phyloP scores from a whole-genome alignment of 2,329 filamentous ascomycete species.

The Diaporthe longicolla region DNA sequence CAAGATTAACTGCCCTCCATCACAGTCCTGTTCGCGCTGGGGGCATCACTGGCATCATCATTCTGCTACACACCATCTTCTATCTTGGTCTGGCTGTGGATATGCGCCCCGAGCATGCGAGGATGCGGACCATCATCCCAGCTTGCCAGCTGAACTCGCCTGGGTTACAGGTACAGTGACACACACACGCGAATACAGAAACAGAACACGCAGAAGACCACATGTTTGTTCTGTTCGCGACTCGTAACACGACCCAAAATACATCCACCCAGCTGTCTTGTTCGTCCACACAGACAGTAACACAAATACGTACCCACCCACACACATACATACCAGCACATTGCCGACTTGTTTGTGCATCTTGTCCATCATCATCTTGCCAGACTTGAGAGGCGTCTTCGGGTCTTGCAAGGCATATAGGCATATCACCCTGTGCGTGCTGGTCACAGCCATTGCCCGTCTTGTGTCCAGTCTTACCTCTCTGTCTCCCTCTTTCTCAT shows the following conservation, averaged over 20 bases:
- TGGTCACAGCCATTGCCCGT: not conserved
- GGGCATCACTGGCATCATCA: not conserved
- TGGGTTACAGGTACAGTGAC: constrained; percentile 29
- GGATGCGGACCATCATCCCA: constrained; percentile 26
- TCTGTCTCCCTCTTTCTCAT: not conserved
- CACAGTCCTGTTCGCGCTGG: not conserved
- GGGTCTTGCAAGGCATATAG: not conserved
- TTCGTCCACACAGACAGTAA: not conserved
- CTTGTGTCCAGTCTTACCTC: not conserved
- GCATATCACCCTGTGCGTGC: not conserved
- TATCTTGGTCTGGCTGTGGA: constrained; percentile 27
- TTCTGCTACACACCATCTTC: constrained; percentile 29
- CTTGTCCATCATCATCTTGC: not conserved
- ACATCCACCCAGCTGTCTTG: not conserved
- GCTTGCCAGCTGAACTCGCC: constrained; percentile 23
- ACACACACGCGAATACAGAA: not conserved
- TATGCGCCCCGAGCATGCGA: constrained; percentile 30
- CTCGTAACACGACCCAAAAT: constrained; percentile 24
- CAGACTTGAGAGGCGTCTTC: not conserved
- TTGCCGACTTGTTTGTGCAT: constrained; percentile 21
- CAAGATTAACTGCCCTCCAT: constrained; percentile 28
- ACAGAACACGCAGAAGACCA: too few species aligned
- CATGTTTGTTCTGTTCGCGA: constrained; percentile 19
- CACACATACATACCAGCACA: constrained; percentile 18
- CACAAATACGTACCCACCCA: constrained; percentile 2